Conservation (phyloP, 2,329 filamentous ascomycete genomes). For the Escovopsis weberi region DNA sequence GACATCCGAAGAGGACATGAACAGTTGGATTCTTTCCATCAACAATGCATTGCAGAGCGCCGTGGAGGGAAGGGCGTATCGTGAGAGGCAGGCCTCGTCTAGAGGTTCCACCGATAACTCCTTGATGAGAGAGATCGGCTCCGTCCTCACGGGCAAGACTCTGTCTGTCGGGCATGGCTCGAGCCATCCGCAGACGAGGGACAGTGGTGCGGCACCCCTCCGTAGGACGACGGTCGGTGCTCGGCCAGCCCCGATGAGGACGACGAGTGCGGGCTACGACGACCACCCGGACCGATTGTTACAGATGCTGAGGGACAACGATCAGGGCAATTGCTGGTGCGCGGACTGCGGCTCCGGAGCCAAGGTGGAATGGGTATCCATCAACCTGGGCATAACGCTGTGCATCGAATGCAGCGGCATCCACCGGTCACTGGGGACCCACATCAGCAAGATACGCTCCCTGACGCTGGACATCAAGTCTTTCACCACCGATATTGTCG, state of each 20-base stretch:
- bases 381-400: constrained; percentile 89
- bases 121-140: constrained; percentile 74
- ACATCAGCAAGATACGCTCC: constrained; percentile 94
- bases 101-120: constrained; percentile 34
- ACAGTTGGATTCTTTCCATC: constrained; percentile 87
- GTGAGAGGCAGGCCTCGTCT: constrained; percentile 32
- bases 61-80: constrained; percentile 63
- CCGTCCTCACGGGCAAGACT: constrained; percentile 84
- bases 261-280: constrained; percentile 57
- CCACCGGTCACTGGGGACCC: constrained; percentile 86
- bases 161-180: constrained; percentile 47
- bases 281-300: constrained; percentile 77
- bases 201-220: constrained; percentile 44
- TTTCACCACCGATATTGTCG: constrained; percentile 93
- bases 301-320: constrained; percentile 73
- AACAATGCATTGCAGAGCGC: constrained; percentile 96
- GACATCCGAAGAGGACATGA: constrained; percentile 96
- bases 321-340: constrained; percentile 86
- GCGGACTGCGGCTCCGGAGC: constrained; percentile 83
- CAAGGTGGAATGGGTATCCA: constrained; percentile 98
- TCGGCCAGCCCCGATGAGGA: constrained; percentile 56
- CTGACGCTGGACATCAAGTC: constrained; percentile 90
- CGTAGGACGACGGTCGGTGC: constrained; percentile 87
- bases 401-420: constrained; percentile 98
- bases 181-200: constrained; percentile 33